A percentile compares a stretch with the other conserved stretches of the same genome.
Evolutionary conservation across 768 basidiomycete species (phyloP).

Genomic region (Chlorophyllum brunneum): DNA sequence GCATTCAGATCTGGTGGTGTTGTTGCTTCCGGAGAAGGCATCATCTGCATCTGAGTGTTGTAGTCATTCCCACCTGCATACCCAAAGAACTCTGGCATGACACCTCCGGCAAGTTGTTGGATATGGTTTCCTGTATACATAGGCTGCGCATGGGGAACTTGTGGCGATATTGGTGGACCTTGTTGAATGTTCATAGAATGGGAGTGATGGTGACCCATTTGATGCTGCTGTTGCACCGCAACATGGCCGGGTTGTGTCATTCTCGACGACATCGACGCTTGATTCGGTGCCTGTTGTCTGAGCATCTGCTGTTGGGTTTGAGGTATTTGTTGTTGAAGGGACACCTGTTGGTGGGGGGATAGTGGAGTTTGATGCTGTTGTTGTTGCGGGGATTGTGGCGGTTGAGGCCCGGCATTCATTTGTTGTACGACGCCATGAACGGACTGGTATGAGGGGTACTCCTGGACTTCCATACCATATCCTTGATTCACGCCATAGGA

Average conservation of each 20-base stretch:
- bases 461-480: conserved; percentile 19
- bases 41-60: conserved; percentile 23
- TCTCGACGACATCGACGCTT: neutral
- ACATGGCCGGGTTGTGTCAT: conserved; percentile 10
- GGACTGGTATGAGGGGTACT: conserved; percentile 8
- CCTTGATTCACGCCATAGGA: conserved; percentile 20
- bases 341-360: conserved; percentile 9
- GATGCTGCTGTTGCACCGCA: conserved; percentile 20
- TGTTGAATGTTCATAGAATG: conserved; percentile 13
- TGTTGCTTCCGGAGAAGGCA: conserved; percentile 16
- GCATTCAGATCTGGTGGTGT: conserved; percentile 34
- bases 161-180: conserved; percentile 7
- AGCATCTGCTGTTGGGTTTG: conserved; percentile 10
- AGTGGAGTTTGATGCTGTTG: conserved; percentile 9
- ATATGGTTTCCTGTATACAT: conserved; percentile 11
- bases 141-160: neutral
- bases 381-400: conserved; percentile 9
- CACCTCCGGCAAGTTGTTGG: conserved; percentile 9
- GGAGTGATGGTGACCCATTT: conserved; percentile 21
- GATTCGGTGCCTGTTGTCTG: neutral
- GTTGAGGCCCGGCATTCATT: conserved; percentile 11
- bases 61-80: conserved; percentile 22
- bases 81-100: conserved; percentile 28
- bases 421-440: conserved; percentile 7
- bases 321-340: conserved; percentile 22